Conservation (phyloP, 345 rosid genomes). For the Litchi chinensis region DNA sequence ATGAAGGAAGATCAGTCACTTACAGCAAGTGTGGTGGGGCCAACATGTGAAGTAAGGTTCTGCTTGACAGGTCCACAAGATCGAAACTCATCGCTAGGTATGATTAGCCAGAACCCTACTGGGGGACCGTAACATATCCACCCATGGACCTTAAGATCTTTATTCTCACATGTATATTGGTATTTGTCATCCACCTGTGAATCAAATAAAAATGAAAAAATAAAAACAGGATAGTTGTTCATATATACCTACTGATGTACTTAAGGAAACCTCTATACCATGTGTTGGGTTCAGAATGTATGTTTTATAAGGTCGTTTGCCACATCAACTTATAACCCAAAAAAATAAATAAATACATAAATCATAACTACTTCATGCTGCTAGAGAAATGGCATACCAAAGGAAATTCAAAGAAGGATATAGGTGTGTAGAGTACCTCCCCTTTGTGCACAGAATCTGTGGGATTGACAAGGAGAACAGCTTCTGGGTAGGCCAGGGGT, state of each 20-base stretch:
- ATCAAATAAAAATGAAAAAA: too few species aligned
- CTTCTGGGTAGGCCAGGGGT: constrained; percentile 81
- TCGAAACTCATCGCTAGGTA: constrained; percentile 89
- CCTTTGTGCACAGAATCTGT: constrained; percentile 66
- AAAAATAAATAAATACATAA: constrained; percentile 2
- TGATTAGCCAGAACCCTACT: constrained; percentile 96
- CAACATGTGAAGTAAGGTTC: constrained; percentile 92
- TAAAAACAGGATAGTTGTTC: constrained; percentile 1
- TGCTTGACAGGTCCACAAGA: constrained; percentile 96
- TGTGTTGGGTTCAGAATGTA: constrained; percentile 9
- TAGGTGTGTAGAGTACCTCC: constrained; percentile 49
- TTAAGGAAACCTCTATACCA: constrained; percentile 8
- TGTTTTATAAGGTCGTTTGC: constrained; percentile 1
- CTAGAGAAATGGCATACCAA: neutral
- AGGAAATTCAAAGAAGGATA: neutral
- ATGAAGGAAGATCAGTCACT: constrained; percentile 29
- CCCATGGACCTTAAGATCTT: constrained; percentile 82
- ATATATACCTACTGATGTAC: constrained; percentile 1
- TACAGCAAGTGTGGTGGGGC: constrained; percentile 90
- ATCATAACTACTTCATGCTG: neutral
- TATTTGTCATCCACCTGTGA: constrained; percentile 95
- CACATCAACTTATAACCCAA: neutral
- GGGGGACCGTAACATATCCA: constrained; percentile 86
- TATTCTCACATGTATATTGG: constrained; percentile 88
- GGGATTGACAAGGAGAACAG: constrained; percentile 74